Percentiles rank a stretch among this genome's conserved stretches.
phyloP scores from a whole-genome alignment of 495 filamentous ascomycete genomes.

The Penicillium robsamsonii region DNA sequence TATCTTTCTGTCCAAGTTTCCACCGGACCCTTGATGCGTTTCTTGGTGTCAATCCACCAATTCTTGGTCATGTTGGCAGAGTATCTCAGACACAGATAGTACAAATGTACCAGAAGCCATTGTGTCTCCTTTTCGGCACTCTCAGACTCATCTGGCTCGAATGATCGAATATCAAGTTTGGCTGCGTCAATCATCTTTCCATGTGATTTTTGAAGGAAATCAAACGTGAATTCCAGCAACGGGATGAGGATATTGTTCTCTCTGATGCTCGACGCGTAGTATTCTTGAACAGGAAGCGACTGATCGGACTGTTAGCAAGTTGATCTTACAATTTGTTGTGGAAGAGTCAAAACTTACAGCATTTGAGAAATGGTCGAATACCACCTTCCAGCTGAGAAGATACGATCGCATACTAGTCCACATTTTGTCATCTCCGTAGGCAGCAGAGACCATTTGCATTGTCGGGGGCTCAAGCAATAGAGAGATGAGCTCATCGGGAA shows the following conservation, averaged over 20 bases:
- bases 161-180: slow-evolving; percentile 65
- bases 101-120: slow-evolving; percentile 82
- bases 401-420: slow-evolving; percentile 63
- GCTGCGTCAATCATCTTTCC: slow-evolving; percentile 68
- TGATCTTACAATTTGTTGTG: not conserved
- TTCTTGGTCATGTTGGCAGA: slow-evolving; percentile 72
- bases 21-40: slow-evolving; percentile 71
- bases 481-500: slow-evolving; percentile 69
- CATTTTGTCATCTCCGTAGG: slow-evolving; percentile 37
- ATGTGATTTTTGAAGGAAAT: slow-evolving; percentile 71
- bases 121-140: slow-evolving; percentile 65
- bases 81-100: slow-evolving; percentile 74
- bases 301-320: slow-evolving; percentile 29
- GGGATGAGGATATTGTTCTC: slow-evolving; percentile 65
- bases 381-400: slow-evolving; percentile 85
- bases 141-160: slow-evolving; percentile 58
- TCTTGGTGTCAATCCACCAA: slow-evolving; percentile 81
- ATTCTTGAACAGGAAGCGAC: slow-evolving; percentile 74
- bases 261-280: slow-evolving; percentile 75
- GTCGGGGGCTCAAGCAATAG: slow-evolving; percentile 56
- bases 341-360: slow-evolving; percentile 49
- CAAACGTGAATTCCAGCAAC: slow-evolving; percentile 74
- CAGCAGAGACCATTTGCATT: slow-evolving; percentile 48
- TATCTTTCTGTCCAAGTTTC: slow-evolving; percentile 80
- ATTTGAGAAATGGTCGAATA: slow-evolving; percentile 82